These are phyloP conservation scores for Phanerochaete sordida DNA, from an alignment of 768 basidiomycete species.

Conservation along the genomic window DNA sequence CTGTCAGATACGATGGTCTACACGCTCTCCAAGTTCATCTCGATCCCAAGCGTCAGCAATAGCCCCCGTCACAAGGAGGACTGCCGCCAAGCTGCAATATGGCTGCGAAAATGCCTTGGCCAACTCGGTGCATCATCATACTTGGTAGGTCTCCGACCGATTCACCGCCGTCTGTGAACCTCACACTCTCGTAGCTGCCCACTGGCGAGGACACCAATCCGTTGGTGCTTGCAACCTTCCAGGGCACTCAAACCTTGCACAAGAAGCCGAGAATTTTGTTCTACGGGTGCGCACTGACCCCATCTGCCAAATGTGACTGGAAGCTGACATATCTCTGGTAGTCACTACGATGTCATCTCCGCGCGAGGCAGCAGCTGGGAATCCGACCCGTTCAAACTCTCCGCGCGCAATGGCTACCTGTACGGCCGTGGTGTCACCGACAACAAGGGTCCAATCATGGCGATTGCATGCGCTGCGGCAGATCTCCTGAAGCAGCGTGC, in stretches of 20 bases:
- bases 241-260: slow-evolving; percentile 56
- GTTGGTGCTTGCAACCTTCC: slow-evolving; percentile 85
- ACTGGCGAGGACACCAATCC: slow-evolving; percentile 79
- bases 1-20: slow-evolving; percentile 70
- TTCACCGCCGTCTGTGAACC: background rate
- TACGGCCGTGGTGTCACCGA: slow-evolving; percentile 93
- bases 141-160: slow-evolving; percentile 46
- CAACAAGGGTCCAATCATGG: slow-evolving; percentile 94
- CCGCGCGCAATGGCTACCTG: slow-evolving; percentile 82
- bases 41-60: slow-evolving; percentile 83
- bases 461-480: slow-evolving; percentile 86
- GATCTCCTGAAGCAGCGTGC: slow-evolving; percentile 68
- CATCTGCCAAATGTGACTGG: background rate
- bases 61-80: slow-evolving; percentile 68
- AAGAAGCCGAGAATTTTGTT: slow-evolving; percentile 76
- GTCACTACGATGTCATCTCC: slow-evolving; percentile 96
- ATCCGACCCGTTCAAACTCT: slow-evolving; percentile 78
- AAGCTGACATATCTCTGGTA: slow-evolving; percentile 23
- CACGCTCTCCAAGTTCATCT: slow-evolving; percentile 81
- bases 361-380: slow-evolving; percentile 75
- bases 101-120: slow-evolving; percentile 82
- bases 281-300: slow-evolving; percentile 64
- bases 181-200: slow-evolving; percentile 50
- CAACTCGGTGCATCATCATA: slow-evolving; percentile 85
- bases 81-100: slow-evolving; percentile 92